phyloP scores from a whole-genome alignment of 1,139 yeast genomes.

The Suhomyces terraborum region DNA sequence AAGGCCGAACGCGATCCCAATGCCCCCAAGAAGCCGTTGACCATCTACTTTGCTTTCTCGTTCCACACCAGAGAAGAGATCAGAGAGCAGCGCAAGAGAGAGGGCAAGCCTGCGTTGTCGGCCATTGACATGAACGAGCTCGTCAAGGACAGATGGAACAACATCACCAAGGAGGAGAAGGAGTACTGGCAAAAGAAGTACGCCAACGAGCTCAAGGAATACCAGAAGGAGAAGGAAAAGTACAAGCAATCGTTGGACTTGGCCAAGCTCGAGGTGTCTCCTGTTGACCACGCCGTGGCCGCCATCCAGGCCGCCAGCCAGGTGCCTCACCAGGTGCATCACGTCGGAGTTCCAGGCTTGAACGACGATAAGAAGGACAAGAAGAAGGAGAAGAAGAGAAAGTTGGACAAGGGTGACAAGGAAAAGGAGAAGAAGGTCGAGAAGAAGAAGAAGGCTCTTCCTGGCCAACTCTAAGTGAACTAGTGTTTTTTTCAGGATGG shows the following conservation, averaged over 20 bases:
- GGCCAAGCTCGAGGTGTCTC: slow-evolving; percentile 16
- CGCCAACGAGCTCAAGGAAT: slow-evolving; percentile 60
- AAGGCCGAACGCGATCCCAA: slow-evolving; percentile 58
- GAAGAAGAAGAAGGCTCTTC: slow-evolving; percentile 11
- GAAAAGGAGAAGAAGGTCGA: slow-evolving; percentile 19
- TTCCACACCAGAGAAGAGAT: slow-evolving; percentile 63
- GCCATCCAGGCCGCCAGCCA: slow-evolving; percentile 16
- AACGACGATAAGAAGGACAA: slow-evolving; percentile 15
- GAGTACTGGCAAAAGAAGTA: slow-evolving; percentile 76
- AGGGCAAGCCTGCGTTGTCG: slow-evolving; percentile 61
- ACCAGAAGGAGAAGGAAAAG: slow-evolving; percentile 63
- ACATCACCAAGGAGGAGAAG: slow-evolving; percentile 65
- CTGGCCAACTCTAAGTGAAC: not conserved
- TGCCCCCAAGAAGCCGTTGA: slow-evolving; percentile 68
- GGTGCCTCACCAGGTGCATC: not conserved
- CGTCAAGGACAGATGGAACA: slow-evolving; percentile 78
- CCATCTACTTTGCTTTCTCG: slow-evolving; percentile 79
- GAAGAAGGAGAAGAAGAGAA: slow-evolving; percentile 33
- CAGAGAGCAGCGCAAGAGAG: slow-evolving; percentile 62
- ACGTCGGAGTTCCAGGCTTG: slow-evolving; percentile 2
- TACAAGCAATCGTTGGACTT: slow-evolving; percentile 55
- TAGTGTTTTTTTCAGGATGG: not conserved
- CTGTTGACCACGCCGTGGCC: slow-evolving; percentile 16
- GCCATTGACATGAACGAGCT: slow-evolving; percentile 79
- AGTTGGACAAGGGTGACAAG: slow-evolving; percentile 22